Evolutionary conservation across 2,329 filamentous ascomycete genomes (phyloP), one percentile per base, ranked within the genome.

Genomic region (Botrytis hyacinthi): DNA sequence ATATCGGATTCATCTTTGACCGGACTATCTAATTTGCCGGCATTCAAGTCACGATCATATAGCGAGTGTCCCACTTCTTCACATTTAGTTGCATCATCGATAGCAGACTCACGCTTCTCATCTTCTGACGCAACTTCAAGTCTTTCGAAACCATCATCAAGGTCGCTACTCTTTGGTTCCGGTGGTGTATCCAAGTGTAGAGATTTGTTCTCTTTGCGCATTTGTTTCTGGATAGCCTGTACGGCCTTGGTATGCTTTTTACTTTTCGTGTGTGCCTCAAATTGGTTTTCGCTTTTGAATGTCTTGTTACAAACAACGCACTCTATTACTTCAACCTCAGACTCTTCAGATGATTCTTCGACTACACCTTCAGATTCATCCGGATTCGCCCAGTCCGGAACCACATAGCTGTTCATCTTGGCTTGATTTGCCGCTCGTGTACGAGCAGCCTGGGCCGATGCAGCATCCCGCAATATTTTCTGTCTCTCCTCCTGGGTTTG

Each of bases 171-270:
- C 20, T 10, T 40, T 59, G 62, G 71, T 40, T 66, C 71, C 54
- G 60, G 65, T 22, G 73, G 75, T 1, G 78, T 75, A 70, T 84
- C 81, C 6, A 91, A 79, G 60, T 87, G 83, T 14, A 94, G 81
- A 67, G 90, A 86, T 65, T 86, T 85, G 78, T 95, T 92, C 79
- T 99, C 93, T 78, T 91, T 90, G 78, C 87, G 89, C 94, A 99
- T 97, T 81, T 96, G 91, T 79, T 89, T 87, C 78, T 90, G 90
- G 57, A 99, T 83, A 75, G 94, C 89, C 77, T 95, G 91, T 10
- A 98, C 87, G 3, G 94, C 92, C 81, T 97, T 98, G 75, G 91
- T 83, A 79, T 99, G 96, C 83, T 98, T 99, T 82, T 97, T 99
- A 85, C 95, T 98, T 84, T 92, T 94, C 83, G 98, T 95, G 79